Base-by-base conservation (phyloP, 352 stramenopile genomes). In the Detonula confervacea region DNA sequence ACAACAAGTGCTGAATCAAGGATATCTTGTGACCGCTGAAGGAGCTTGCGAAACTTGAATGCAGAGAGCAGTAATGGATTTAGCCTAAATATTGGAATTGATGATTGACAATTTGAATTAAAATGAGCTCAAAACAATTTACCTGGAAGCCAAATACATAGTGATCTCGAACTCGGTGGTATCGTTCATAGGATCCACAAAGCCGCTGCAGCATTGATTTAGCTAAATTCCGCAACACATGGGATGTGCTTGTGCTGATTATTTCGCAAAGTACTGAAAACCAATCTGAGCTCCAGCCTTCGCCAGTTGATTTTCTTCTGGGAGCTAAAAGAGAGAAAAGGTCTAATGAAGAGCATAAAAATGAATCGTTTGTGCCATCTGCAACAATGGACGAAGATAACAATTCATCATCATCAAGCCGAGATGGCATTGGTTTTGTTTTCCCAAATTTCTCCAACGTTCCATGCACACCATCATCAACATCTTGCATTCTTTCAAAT, bases 251-350 rank as follows among this genome's bases (percentile, higher is more conserved):
- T 42, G 81, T 86, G 54, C 82, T 87, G 14, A 90, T 87, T 20
- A 94, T 90, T 67, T 89, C 75, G 46, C 86, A 94, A 9, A 94
- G 64, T 44, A 93, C 72, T 24, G 86, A 86, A 68, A 86, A 91
- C 88, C 88, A 93, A 20, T 78, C 60, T 35, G 56, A 70, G 27
- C 46, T 77, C 81, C 81, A 87, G 27, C 49, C 22, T 20, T 39
- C 33, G 22, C 56, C 83, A 37, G 54, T 49, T 60, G 44, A 49
- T 35, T 80, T 79, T 8, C 44, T 77, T 27, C 69, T 72, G 11
- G 73, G 65, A 61, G 65, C 69, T 37, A 87, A 57, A 46, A 83
- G 69, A 24, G 69, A 71, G 12, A 89, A 75, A 16, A 89, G 55
- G 51, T 81, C 66, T 11, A 89, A 52, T 11, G 70, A 78, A 25